Evolutionary conservation across 768 basidiomycete genomes (phyloP).

Genomic region (Basidioascus undulatus): DNA sequence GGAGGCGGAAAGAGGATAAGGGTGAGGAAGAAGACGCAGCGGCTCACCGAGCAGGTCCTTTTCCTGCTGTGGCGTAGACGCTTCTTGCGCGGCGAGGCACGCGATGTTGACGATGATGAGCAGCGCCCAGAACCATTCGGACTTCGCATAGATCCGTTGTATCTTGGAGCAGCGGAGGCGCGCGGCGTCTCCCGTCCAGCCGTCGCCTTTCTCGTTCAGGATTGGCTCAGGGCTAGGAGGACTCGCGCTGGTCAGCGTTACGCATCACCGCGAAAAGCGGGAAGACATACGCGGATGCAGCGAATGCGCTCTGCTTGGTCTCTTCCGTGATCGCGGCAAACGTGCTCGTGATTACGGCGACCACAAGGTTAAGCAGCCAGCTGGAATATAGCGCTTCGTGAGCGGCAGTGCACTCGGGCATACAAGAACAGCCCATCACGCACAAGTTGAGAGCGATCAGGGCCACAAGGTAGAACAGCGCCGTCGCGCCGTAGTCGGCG

Average conservation of each 20-base stretch:
- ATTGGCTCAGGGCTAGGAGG: not conserved
- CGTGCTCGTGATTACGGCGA: slow-evolving; percentile 85
- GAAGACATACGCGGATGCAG: slow-evolving; percentile 31
- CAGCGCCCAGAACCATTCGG: slow-evolving; percentile 47
- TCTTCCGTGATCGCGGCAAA: slow-evolving; percentile 68
- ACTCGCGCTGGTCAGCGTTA: not conserved
- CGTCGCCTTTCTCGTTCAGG: no score
- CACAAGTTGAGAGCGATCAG: slow-evolving; percentile 68
- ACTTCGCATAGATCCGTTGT: slow-evolving; percentile 37
- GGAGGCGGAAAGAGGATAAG: slow-evolving; percentile 17
- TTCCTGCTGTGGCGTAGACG: slow-evolving; percentile 30
- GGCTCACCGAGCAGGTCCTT: no score
- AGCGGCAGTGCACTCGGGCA: no score
- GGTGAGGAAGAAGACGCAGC: not conserved
- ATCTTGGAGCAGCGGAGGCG: slow-evolving; percentile 1
- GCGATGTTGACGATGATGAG: slow-evolving; percentile 46
- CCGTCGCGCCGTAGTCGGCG: slow-evolving; percentile 69
- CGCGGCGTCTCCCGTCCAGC: no score
- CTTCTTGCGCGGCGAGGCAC: slow-evolving; percentile 43
- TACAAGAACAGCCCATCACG: no score
- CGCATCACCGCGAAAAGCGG: no score
- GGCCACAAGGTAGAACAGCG: slow-evolving; percentile 61
- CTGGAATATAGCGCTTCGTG: no score
- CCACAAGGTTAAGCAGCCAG: slow-evolving; percentile 82
- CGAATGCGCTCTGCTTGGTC: slow-evolving; percentile 79